Conservation (phyloP, 2,329 filamentous ascomycete genomes). For the Talaromyces sp. region DNA sequence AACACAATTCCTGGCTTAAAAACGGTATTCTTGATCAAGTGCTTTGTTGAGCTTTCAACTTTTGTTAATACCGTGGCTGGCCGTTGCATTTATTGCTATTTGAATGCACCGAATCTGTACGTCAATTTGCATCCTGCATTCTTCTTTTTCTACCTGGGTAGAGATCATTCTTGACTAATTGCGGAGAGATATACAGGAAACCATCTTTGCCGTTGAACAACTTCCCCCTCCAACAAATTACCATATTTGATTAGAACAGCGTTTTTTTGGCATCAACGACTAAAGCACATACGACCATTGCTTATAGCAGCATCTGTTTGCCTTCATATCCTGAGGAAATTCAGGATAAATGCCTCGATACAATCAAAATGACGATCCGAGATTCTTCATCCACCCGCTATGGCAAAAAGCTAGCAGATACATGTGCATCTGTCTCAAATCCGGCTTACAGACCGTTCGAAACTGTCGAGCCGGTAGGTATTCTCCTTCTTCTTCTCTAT, state of each 20-base stretch:
- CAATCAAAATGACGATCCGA: conserved; percentile 10
- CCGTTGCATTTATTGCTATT: conserved; percentile 1
- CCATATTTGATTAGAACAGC: not conserved
- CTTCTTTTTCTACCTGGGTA: not conserved
- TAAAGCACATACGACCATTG: not conserved
- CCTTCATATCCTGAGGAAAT: not conserved
- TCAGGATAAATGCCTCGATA: not conserved
- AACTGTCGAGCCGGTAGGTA: conserved; percentile 6
- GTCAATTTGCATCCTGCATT: not conserved
- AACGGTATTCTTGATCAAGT: not conserved
- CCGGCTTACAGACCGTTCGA: conserved; percentile 11
- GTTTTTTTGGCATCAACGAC: not conserved
- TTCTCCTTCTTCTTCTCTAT: not conserved
- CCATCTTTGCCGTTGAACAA: not conserved
- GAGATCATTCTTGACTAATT: not conserved
- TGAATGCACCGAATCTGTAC: not conserved
- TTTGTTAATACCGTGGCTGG: conserved; percentile 1
- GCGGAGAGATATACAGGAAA: not conserved
- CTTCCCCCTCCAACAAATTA: not conserved
- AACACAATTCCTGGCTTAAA: not conserved
- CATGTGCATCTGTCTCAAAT: not conserved
- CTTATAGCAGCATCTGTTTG: not conserved
- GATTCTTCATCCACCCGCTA: not conserved
- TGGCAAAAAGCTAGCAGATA: not conserved
- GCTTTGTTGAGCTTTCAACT: not conserved